phyloP scores from a whole-genome alignment of 352 stramenopile genomes.

The Phytophthora litchii region DNA sequence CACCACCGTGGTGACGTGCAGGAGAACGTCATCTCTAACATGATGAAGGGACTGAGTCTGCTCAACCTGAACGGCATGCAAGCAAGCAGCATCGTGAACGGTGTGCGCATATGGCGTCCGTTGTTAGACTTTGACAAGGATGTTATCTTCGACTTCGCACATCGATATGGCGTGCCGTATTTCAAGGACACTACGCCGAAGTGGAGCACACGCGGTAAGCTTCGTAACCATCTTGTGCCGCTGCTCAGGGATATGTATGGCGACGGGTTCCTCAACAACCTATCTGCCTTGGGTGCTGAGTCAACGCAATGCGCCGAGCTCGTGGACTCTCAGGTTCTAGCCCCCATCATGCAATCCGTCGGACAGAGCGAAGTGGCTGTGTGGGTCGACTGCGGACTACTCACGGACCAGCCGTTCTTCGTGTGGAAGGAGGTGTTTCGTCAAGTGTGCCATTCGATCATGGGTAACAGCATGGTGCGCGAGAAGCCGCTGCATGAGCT shows the following conservation, averaged over 20 bases:
- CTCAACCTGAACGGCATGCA: slow-evolving; percentile 96
- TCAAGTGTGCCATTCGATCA: slow-evolving; percentile 75
- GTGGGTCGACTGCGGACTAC: slow-evolving; percentile 67
- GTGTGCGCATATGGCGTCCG: slow-evolving; percentile 91
- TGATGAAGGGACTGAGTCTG: slow-evolving; percentile 94
- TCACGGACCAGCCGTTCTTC: slow-evolving; percentile 74
- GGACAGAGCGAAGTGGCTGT: slow-evolving; percentile 65
- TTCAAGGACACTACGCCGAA: slow-evolving; percentile 97
- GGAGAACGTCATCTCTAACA: slow-evolving; percentile 98
- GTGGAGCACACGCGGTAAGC: slow-evolving; percentile 97
- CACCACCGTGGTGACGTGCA: slow-evolving; percentile 97
- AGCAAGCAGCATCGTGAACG: slow-evolving; percentile 74
- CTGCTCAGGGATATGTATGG: slow-evolving; percentile 96
- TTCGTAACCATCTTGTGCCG: slow-evolving; percentile 94
- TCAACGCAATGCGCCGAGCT: slow-evolving; percentile 82
- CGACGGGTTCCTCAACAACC: slow-evolving; percentile 81
- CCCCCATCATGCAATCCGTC: slow-evolving; percentile 67
- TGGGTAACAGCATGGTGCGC: slow-evolving; percentile 87
- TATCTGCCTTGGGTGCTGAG: slow-evolving; percentile 80
- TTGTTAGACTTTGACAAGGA: slow-evolving; percentile 95
- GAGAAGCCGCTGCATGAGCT: slow-evolving; percentile 84
- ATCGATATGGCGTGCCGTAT: slow-evolving; percentile 95
- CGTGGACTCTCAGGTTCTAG: slow-evolving; percentile 57
- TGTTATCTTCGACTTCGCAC: slow-evolving; percentile 95
- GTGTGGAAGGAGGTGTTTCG: slow-evolving; percentile 90